Percentiles rank a stretch among this genome's conserved stretches.
These are phyloP conservation scores for Licmophora abbreviata DNA, from an alignment of 108 stramenopile genomes.

Conservation along the genomic window DNA sequence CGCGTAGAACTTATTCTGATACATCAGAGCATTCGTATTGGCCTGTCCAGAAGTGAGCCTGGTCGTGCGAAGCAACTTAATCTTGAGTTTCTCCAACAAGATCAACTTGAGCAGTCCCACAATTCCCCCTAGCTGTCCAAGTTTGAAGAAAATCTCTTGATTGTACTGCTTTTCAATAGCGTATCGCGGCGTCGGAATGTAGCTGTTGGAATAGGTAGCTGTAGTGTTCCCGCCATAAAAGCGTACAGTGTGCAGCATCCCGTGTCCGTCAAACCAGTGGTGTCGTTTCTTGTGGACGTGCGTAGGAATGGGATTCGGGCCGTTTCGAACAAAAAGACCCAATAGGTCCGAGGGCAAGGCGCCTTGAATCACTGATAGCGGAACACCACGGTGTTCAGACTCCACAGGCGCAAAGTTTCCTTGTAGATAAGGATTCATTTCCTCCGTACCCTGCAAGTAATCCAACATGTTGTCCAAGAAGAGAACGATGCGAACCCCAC, in stretches of 20 bases:
- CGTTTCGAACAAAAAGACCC: constrained; percentile 30
- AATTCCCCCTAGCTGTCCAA: constrained; percentile 29
- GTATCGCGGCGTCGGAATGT: constrained; percentile 30
- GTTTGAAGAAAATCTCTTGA: constrained; percentile 28
- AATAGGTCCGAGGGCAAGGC: constrained; percentile 18
- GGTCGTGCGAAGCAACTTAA: constrained; percentile 21
- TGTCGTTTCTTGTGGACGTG: constrained; percentile 31
- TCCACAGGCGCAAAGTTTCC: constrained; percentile 36
- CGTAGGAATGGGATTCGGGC: constrained; percentile 25
- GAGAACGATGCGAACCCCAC: no score
- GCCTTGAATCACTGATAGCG: constrained; percentile 28
- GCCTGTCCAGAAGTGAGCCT: constrained; percentile 17
- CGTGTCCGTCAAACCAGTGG: constrained; percentile 43
- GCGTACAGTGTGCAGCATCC: constrained; percentile 27
- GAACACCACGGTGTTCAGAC: constrained; percentile 19
- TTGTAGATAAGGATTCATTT: constrained; percentile 14
- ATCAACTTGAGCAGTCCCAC: constrained; percentile 23
- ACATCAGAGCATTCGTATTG: constrained; percentile 28
- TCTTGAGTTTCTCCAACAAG: constrained; percentile 18
- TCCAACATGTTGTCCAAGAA: no score
- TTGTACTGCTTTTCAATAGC: constrained; percentile 25
- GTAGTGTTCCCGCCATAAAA: constrained; percentile 24
- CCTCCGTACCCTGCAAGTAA: no score
- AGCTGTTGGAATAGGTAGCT: constrained; percentile 36
- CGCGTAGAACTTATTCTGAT: constrained; percentile 30